A percentile compares a stretch with the other conserved stretches of the same genome.
Evolutionary conservation across 495 filamentous ascomycete species (phyloP).

Genomic region (Chaetomium cochliodes): DNA sequence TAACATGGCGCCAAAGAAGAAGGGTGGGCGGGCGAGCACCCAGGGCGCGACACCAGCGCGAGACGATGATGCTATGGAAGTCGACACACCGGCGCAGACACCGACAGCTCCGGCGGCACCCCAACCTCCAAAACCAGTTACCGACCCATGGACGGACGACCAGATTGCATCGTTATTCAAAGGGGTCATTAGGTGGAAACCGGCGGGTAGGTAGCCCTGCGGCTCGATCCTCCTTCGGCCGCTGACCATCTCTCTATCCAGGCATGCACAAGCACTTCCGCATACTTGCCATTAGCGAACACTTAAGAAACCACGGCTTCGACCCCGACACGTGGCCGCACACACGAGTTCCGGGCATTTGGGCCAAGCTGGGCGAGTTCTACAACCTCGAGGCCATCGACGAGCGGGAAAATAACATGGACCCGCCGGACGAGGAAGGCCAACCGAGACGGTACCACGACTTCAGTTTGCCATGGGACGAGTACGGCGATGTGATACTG

Average conservation of each 20-base stretch:
- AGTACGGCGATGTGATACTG: conserved; percentile 76
- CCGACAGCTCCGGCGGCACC: conserved; percentile 42
- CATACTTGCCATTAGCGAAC: conserved; percentile 83
- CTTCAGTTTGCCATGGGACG: conserved; percentile 73
- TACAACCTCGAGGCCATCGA: conserved; percentile 90
- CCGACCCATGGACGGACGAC: conserved; percentile 90
- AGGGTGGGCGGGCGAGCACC: conserved; percentile 43
- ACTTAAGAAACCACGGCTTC: conserved; percentile 83
- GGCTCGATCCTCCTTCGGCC: background rate
- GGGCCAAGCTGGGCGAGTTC: conserved; percentile 77
- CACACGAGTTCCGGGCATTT: conserved; percentile 85
- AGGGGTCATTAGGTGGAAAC: conserved; percentile 85
- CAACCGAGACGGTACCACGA: conserved; percentile 57
- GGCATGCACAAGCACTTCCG: conserved; percentile 98
- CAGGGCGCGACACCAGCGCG: conserved; percentile 43
- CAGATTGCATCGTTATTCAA: conserved; percentile 91
- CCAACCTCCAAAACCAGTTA: conserved; percentile 44
- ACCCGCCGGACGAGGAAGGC: conserved; percentile 59
- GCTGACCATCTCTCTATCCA: conserved; percentile 36
- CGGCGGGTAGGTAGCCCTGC: conserved; percentile 64
- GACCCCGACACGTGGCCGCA: conserved; percentile 66
- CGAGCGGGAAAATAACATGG: conserved; percentile 70
- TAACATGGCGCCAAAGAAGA: conserved; percentile 75
- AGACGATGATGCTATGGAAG: conserved; percentile 54
- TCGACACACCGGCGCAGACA: conserved; percentile 48